These are phyloP conservation scores for Orbilia quercus DNA, from an alignment of 2,329 filamentous ascomycete genomes.

Conservation along the genomic window DNA sequence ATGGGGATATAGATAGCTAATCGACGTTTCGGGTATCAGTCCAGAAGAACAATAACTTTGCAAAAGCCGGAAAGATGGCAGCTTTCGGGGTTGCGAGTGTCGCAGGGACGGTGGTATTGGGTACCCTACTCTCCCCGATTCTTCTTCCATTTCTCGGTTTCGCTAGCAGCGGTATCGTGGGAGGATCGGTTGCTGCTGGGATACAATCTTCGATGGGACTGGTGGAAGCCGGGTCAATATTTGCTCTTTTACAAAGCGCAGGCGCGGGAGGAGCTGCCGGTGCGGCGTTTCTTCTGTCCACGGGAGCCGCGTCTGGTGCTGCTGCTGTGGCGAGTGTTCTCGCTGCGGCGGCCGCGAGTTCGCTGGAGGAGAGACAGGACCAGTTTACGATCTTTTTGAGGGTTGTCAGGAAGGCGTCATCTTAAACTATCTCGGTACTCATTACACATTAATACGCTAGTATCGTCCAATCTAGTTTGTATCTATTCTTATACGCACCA, in stretches of 20 bases:
- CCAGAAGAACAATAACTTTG: too few species aligned
- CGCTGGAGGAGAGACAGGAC: not conserved
- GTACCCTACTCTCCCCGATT: conserved; percentile 6
- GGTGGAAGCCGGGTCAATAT: conserved; percentile 34
- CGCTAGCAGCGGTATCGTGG: conserved; percentile 22
- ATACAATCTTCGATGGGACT: conserved; percentile 13
- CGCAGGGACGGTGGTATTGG: conserved; percentile 1
- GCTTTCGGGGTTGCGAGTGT: conserved; percentile 3
- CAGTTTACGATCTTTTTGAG: not conserved
- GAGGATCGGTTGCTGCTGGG: conserved; percentile 17
- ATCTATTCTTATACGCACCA: too few species aligned
- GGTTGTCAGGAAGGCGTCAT: not conserved
- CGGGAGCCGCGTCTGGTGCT: conserved; percentile 1
- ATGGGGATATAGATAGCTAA: too few species aligned
- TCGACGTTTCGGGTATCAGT: too few species aligned
- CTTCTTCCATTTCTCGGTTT: conserved; percentile 35
- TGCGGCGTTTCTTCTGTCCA: conserved; percentile 15
- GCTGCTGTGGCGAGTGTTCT: conserved; percentile 7
- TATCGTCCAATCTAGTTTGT: too few species aligned
- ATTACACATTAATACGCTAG: too few species aligned
- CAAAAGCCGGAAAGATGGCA: conserved; percentile 14
- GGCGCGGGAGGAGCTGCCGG: conserved; percentile 40
- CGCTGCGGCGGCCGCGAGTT: conserved; percentile 12
- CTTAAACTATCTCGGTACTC: too few species aligned
- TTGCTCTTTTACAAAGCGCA: conserved; percentile 38